phyloP scores from a whole-genome alignment of 495 filamentous ascomycete genomes.

The Penicillium psychrofluorescens region DNA sequence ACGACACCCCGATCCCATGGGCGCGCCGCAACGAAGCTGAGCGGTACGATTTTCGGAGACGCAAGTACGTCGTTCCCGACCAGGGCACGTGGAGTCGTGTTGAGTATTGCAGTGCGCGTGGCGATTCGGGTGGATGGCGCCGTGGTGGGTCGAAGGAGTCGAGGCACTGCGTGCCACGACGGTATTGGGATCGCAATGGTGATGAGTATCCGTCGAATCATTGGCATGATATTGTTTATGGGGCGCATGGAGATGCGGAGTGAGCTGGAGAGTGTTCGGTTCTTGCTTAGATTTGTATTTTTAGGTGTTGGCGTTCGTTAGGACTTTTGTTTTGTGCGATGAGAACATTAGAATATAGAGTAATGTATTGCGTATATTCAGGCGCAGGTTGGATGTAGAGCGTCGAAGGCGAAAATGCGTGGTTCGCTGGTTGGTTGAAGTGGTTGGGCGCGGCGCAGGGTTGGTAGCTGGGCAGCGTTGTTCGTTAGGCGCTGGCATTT shows the following conservation, averaged over 20 bases:
- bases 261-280: neutral
- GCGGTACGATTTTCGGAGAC: conserved; percentile 23
- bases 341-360: neutral
- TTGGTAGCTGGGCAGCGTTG: conserved; percentile 29
- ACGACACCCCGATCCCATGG: conserved; percentile 9
- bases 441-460: conserved; percentile 17
- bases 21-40: conserved; percentile 5
- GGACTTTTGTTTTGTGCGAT: neutral
- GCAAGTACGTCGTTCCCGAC: conserved; percentile 23
- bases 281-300: neutral
- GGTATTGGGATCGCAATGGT: conserved; percentile 24
- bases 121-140: neutral
- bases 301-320: neutral
- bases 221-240: conserved; percentile 22
- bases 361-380: conserved; percentile 3
- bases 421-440: conserved; percentile 1
- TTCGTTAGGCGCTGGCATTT: conserved; percentile 34
- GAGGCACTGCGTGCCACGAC: conserved; percentile 17
- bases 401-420: conserved; percentile 12
- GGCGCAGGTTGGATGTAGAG: conserved; percentile 18
- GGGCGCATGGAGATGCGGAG: conserved; percentile 7
- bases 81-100: conserved; percentile 22
- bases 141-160: no score
- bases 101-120: conserved; percentile 16
- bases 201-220: conserved; percentile 13